Percentiles rank a stretch among this genome's conserved stretches.
Evolutionary conservation across 257 asterid species (phyloP).

Genomic region (Mitragyna speciosa): DNA sequence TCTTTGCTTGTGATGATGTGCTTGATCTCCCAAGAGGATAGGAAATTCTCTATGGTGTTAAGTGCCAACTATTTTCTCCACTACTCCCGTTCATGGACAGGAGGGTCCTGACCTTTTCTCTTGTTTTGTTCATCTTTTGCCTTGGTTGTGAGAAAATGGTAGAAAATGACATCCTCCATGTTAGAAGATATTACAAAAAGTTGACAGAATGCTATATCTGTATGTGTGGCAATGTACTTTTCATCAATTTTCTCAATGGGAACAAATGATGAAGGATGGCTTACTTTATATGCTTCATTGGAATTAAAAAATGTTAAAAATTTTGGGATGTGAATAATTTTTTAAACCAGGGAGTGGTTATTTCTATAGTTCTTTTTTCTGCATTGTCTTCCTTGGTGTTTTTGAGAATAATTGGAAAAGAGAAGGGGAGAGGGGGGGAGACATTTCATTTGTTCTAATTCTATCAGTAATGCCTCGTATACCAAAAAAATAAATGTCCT

Average conservation of each 20-base stretch:
- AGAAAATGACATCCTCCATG: neutral
- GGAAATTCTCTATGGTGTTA: neutral
- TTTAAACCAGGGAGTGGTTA: neutral
- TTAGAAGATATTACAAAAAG: neutral
- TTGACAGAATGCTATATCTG: neutral
- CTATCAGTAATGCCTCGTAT: no score
- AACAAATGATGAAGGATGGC: neutral
- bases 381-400: neutral
- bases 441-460: no score
- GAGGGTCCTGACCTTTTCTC: neutral
- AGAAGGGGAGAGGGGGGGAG: neutral
- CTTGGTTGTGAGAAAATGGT: neutral
- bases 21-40: neutral
- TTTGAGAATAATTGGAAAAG: neutral
- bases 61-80: neutral
- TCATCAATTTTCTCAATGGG: neutral
- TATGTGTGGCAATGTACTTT: neutral
- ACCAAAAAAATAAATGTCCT: no score
- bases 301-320: neutral
- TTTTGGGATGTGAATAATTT: neutral
- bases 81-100: neutral
- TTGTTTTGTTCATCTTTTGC: neutral
- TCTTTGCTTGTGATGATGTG: neutral
- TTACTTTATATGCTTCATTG: neutral
- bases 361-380: neutral